phyloP scores from a whole-genome alignment of 2,329 filamentous ascomycete genomes.

The Cyphellophora attinorum region DNA sequence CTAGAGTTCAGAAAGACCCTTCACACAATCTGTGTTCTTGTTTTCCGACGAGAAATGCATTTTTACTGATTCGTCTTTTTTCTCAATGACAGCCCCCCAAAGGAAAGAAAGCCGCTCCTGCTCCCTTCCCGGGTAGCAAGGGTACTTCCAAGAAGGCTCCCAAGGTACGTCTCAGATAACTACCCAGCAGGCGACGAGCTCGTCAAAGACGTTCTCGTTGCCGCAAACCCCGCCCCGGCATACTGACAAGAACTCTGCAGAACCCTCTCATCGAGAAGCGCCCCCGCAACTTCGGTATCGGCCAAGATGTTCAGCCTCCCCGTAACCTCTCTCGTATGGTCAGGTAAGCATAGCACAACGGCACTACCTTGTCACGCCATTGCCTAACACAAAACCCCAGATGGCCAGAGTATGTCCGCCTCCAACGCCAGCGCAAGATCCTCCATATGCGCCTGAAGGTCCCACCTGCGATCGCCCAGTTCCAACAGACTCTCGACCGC shows the following conservation, averaged over 20 bases:
- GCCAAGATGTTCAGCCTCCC: conserved; percentile 95
- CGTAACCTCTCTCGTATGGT: conserved; percentile 97
- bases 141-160: conserved; percentile 79
- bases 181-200: no score
- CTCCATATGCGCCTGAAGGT: conserved; percentile 98
- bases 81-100: conserved; percentile 99
- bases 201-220: no score
- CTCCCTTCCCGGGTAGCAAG: conserved; percentile 93
- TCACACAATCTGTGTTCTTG: conserved; percentile 92
- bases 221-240: no score
- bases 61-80: conserved; percentile 90
- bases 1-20: conserved; percentile 33
- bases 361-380: background rate
- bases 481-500: conserved; percentile 92
- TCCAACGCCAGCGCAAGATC: conserved; percentile 92
- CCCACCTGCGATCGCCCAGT: conserved; percentile 92
- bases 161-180: conserved; percentile 61
- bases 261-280: conserved; percentile 99
- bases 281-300: conserved; percentile 94
- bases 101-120: conserved; percentile 96
- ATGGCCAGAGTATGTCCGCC: conserved; percentile 98
- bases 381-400: conserved; percentile 7
- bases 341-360: conserved; percentile 40
- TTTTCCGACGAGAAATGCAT: conserved; percentile 71
- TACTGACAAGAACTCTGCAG: no score